phyloP scores from a whole-genome alignment of 2,329 filamentous ascomycete genomes.

The Cladophialophora yegresii region DNA sequence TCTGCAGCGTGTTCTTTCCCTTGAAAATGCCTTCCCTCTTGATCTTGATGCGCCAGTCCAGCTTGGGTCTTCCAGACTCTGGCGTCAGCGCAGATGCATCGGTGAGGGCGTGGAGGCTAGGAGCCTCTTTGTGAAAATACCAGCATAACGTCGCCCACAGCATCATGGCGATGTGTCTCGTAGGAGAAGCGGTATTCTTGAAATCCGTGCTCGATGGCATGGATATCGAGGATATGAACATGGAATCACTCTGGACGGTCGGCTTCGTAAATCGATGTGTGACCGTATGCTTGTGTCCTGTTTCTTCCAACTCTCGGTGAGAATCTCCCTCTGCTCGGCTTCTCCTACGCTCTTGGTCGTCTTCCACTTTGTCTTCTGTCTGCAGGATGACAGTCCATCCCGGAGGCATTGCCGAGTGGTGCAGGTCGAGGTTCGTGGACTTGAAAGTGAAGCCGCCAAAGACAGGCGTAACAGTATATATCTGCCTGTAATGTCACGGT shows the following conservation, averaged over 20 bases:
- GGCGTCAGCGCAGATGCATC: conserved; percentile 67
- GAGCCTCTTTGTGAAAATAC: conserved; percentile 91
- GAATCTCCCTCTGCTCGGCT: conserved; percentile 26
- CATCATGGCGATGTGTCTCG: conserved; percentile 93
- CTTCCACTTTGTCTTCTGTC: conserved; percentile 58
- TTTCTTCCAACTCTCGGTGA: conserved; percentile 18
- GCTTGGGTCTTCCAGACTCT: conserved; percentile 69
- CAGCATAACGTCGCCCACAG: conserved; percentile 92
- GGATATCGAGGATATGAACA: conserved; percentile 91
- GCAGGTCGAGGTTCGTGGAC: conserved; percentile 69
- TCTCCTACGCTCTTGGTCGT: conserved; percentile 31
- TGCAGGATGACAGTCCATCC: conserved; percentile 90
- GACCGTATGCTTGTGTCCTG: conserved; percentile 26
- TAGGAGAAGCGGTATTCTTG: conserved; percentile 76
- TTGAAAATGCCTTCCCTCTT: conserved; percentile 85
- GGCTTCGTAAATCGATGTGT: conserved; percentile 69
- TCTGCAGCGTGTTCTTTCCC: conserved; percentile 77
- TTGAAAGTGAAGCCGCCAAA: conserved; percentile 94
- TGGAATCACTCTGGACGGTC: conserved; percentile 73
- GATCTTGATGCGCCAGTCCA: conserved; percentile 84
- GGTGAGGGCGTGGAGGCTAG: conserved; percentile 64
- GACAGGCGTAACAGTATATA: conserved; percentile 68
- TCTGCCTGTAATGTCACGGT: conserved; percentile 67
- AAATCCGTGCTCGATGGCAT: conserved; percentile 78
- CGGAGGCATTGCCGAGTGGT: conserved; percentile 72